Conservation (phyloP, 2,329 filamentous ascomycete genomes). For the Exophiala dermatitidis region DNA sequence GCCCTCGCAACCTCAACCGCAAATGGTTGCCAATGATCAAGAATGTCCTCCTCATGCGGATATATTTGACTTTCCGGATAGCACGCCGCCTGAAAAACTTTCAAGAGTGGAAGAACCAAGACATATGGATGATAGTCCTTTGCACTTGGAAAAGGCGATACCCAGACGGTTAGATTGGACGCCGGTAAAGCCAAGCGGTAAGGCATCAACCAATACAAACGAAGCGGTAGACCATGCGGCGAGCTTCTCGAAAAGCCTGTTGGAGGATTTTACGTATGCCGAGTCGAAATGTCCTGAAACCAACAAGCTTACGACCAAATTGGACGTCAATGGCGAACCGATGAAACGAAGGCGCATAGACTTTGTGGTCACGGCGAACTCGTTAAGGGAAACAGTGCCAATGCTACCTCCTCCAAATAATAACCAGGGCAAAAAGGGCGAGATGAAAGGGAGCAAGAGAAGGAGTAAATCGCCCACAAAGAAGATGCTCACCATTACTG, state of each 20-base stretch:
- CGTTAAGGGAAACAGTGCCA: neutral
- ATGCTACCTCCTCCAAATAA: neutral
- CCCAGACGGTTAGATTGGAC: conserved; percentile 61
- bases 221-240: neutral
- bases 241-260: conserved; percentile 5
- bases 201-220: neutral
- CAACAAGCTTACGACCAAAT: neutral
- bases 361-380: conserved; percentile 5
- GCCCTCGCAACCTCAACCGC: neutral
- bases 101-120: too few relatives aligned
- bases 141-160: conserved; percentile 43
- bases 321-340: conserved; percentile 1
- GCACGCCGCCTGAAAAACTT: neutral
- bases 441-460: conserved; percentile 1
- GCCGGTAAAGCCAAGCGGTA: conserved; percentile 43
- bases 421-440: neutral
- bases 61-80: neutral
- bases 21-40: neutral
- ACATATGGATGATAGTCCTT: conserved; percentile 7
- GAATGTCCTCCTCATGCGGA: neutral
- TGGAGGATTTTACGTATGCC: conserved; percentile 10
- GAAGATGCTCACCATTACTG: conserved; percentile 70
- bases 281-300: neutral
- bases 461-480: conserved; percentile 54
- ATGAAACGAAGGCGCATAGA: conserved; percentile 16